Conservation (phyloP, 1,284 basidiomycete genomes). For the Gymnopus androsaceus region DNA sequence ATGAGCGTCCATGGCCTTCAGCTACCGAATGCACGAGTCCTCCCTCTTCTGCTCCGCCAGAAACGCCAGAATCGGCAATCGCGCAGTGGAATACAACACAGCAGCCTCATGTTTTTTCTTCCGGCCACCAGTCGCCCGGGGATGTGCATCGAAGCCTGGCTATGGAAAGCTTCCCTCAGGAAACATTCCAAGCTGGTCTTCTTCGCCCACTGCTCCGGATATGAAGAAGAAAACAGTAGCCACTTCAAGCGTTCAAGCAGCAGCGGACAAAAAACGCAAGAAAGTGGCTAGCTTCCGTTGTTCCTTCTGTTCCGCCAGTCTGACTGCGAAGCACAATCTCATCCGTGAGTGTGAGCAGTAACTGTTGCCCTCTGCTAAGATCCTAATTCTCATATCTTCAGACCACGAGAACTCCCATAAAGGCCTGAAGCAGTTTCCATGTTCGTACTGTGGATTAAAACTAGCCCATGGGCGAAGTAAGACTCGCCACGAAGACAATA, state of each 20-base stretch:
- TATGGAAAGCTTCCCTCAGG: too few species aligned
- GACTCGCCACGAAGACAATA: background rate
- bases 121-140: too few species aligned
- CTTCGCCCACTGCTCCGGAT: background rate
- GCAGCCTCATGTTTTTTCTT: too few species aligned
- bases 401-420: constrained; percentile 1
- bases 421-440: background rate
- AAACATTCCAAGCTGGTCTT: background rate
- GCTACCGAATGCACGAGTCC: too few species aligned
- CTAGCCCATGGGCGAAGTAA: background rate
- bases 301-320: background rate
- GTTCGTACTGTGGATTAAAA: background rate
- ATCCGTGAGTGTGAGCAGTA: background rate
- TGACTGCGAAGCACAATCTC: constrained; percentile 2
- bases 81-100: too few species aligned
- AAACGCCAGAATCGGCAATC: too few species aligned
- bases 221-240: background rate
- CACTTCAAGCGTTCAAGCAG: background rate
- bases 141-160: too few species aligned
- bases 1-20: too few species aligned
- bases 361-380: background rate
- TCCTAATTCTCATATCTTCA: background rate
- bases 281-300: background rate
- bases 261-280: background rate
- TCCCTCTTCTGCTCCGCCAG: too few species aligned